Evolutionary conservation across 352 stramenopile species (phyloP).

Genomic region (Globisporangium emineosum): DNA sequence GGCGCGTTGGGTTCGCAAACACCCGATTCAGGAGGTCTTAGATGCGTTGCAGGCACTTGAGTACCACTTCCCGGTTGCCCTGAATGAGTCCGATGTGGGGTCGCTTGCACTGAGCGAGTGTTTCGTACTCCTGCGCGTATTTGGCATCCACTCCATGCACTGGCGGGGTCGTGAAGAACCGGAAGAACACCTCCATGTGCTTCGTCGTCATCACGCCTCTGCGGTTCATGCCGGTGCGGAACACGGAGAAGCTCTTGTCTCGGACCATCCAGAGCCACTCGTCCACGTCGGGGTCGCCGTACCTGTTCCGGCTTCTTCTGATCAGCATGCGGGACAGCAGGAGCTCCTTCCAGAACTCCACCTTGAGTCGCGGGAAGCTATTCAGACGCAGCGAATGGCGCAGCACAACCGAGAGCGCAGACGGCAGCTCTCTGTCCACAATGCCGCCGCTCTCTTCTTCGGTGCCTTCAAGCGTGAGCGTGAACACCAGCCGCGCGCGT

Average conservation of each 20-base stretch:
- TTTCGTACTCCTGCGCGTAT: neutral
- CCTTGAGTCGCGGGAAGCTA: neutral
- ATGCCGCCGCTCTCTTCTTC: neutral
- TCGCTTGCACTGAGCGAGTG: no score
- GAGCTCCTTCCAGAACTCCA: neutral
- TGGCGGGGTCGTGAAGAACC: neutral
- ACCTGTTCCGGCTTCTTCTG: neutral
- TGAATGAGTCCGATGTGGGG: no score
- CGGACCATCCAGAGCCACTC: slow-evolving; percentile 5
- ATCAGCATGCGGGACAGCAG: slow-evolving; percentile 3
- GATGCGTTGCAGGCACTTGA: no score
- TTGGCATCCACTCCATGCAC: neutral
- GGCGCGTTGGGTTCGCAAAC: neutral
- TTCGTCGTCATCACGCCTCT: neutral
- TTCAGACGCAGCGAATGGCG: neutral
- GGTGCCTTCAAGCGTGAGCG: neutral
- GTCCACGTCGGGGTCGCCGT: neutral
- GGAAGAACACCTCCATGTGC: neutral
- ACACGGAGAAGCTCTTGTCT: neutral
- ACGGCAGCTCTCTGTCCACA: neutral
- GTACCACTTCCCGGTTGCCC: no score
- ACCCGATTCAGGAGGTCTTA: neutral
- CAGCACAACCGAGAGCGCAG: neutral
- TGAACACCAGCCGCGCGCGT: neutral
- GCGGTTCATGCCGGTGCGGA: neutral